Conservation (phyloP, 2,329 filamentous ascomycete species). For the Akanthomyces lecanii region DNA sequence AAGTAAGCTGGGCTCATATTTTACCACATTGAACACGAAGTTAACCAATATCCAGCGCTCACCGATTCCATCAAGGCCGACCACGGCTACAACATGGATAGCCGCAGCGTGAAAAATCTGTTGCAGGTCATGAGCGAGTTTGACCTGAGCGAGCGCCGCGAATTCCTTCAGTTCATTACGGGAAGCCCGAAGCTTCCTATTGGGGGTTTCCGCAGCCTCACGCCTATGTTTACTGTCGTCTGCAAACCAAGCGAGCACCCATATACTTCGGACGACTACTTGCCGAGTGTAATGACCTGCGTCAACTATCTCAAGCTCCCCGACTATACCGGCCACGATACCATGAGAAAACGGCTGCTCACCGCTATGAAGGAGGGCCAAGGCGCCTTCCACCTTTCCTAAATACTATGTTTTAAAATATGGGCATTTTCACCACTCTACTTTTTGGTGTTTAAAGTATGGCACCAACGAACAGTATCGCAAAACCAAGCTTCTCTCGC, state of each 20-base stretch:
- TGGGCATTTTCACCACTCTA: not conserved
- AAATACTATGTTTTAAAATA: slow-evolving; percentile 22
- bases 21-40: not conserved
- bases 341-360: slow-evolving; percentile 72
- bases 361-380: slow-evolving; percentile 93
- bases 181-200: slow-evolving; percentile 97
- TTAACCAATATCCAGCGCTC: slow-evolving; percentile 56
- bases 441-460: not conserved
- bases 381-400: slow-evolving; percentile 95
- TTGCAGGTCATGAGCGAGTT: slow-evolving; percentile 93
- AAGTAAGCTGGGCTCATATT: slow-evolving; percentile 59
- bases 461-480: not conserved
- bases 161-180: slow-evolving; percentile 96
- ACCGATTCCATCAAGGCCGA: slow-evolving; percentile 99
- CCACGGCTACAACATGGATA: slow-evolving; percentile 98
- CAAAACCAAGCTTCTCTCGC: not conserved
- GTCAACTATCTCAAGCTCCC: slow-evolving; percentile 98
- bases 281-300: slow-evolving; percentile 99
- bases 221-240: slow-evolving; percentile 97
- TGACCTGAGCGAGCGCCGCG: slow-evolving; percentile 67
- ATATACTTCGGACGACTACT: slow-evolving; percentile 90
- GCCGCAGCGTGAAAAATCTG: slow-evolving; percentile 88
- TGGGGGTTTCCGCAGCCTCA: slow-evolving; percentile 94
- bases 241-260: slow-evolving; percentile 97
- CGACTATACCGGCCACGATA: slow-evolving; percentile 77